Evolutionary conservation across 345 rosid species (phyloP).

Genomic region (Combretum micranthum): DNA sequence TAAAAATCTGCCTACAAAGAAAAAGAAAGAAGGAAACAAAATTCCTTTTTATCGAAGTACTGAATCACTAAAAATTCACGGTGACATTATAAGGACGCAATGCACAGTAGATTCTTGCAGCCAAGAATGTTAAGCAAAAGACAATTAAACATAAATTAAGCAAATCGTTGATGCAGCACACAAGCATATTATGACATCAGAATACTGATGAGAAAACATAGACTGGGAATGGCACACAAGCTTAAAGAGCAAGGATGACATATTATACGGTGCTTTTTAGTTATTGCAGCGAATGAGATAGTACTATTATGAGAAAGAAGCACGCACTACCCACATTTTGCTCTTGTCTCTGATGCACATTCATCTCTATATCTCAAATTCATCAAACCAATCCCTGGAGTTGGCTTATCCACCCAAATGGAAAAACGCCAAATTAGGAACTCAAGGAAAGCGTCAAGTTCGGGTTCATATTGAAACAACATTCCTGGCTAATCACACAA

Average conservation of each 20-base stretch:
- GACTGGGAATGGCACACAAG: not conserved
- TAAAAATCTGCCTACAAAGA: too few relatives aligned
- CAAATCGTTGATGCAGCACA: too few relatives aligned
- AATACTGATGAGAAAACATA: not conserved
- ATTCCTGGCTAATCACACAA: constrained; percentile 86
- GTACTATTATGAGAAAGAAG: too few relatives aligned
- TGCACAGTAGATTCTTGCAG: too few relatives aligned
- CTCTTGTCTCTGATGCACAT: constrained; percentile 37
- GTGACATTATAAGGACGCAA: too few relatives aligned
- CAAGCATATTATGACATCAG: not conserved
- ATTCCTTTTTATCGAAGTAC: too few relatives aligned
- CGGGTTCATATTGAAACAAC: constrained; percentile 98
- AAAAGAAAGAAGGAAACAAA: too few relatives aligned
- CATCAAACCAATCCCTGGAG: constrained; percentile 94
- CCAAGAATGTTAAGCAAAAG: too few relatives aligned
- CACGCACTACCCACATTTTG: constrained; percentile 38
- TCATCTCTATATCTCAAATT: constrained; percentile 90
- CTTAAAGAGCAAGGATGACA: not conserved
- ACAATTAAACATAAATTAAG: too few relatives aligned
- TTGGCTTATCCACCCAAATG: constrained; percentile 99
- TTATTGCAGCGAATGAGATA: too few relatives aligned
- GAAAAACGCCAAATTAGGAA: constrained; percentile 99
- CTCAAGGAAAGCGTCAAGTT: constrained; percentile 97
- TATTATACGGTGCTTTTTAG: too few relatives aligned
- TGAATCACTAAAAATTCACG: too few relatives aligned